Base-by-base conservation (phyloP, 2,329 filamentous ascomycete genomes). In the Xylaria sp. region DNA sequence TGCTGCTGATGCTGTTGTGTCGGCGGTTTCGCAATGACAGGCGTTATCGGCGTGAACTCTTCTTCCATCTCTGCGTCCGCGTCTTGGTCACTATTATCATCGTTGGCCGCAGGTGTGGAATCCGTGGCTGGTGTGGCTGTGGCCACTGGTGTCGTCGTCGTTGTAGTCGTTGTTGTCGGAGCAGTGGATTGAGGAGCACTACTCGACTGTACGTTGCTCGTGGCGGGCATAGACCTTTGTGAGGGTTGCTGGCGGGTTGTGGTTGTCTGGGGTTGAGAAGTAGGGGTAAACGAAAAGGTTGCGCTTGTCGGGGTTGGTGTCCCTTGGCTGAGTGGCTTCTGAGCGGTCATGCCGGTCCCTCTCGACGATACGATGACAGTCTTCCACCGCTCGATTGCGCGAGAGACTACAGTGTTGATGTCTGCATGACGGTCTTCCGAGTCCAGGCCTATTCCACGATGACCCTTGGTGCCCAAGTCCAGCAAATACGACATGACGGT, bases 311-410 rank as follows among this genome's bases (percentile, higher is more conserved):
- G 61, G 20, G 60, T 62, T 29, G 62, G 43, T 7, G 52, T 62
- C 2, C 64, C 21, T 45, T 74, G 73, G 17, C 78, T 76, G 11
- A 86, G 67, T 2, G 78, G 61, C 41, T 74, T 75, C 59, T 87
- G 84, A 2, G 76, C 73, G 44, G 71, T 70, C 71, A 85, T 76
- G 17, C 81, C 80, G 16, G 71, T 68, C 4, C 71, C 72, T 39
- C 82, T 75, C 2, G 77, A 73, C 5, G 81, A 77, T n/a, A 76
- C 72, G 11, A 87, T 80, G 16, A 87, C 82, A 4, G 72, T 75
- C 69, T 85, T 87, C 85, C 85, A 88, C 24, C 83, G 76, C 40
- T 82, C 78, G 52, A 88, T 85, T 2, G 79, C 78, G n/a, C 74
- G 73, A 6, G 79, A 71, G 5, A 86, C 77, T 37, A 83, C 65